These are phyloP conservation scores for Leccinum variicolor DNA, from an alignment of 768 basidiomycete species.

Conservation along the genomic window DNA sequence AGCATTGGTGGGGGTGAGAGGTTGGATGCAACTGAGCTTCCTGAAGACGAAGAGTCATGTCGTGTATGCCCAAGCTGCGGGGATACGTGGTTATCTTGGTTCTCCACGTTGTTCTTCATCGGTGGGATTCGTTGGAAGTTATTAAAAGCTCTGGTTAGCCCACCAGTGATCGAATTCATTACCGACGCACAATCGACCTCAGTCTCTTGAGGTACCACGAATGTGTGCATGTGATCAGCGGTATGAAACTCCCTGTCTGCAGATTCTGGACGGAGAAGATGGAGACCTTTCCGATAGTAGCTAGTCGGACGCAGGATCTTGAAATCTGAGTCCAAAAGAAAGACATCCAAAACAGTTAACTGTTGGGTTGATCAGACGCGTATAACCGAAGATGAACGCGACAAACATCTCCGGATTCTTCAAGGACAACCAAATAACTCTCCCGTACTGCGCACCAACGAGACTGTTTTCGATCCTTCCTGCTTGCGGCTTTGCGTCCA, in stretches of 20 bases:
- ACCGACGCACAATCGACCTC: slow-evolving; percentile 37
- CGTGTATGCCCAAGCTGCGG: slow-evolving; percentile 3
- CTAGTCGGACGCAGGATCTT: slow-evolving; percentile 86
- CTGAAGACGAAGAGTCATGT: slow-evolving; percentile 26
- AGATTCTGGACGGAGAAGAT: slow-evolving; percentile 49
- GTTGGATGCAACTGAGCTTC: slow-evolving; percentile 36
- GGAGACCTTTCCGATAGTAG: slow-evolving; percentile 82
- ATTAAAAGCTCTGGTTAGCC: slow-evolving; percentile 46
- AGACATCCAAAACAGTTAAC: slow-evolving; percentile 91
- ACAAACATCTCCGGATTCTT: slow-evolving; percentile 82
- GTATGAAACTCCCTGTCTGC: slow-evolving; percentile 25
- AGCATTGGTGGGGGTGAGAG: slow-evolving; percentile 56
- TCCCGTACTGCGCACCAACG: slow-evolving; percentile 94
- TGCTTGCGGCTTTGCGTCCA: slow-evolving; percentile 60
- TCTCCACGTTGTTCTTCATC: slow-evolving; percentile 6
- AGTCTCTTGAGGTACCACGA: slow-evolving; percentile 16
- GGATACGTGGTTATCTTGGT: slow-evolving; percentile 1
- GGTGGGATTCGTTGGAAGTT: slow-evolving; percentile 21
- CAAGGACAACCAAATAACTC: slow-evolving; percentile 82
- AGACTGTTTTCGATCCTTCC: slow-evolving; percentile 58
- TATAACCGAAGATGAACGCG: background rate
- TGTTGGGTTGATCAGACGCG: slow-evolving; percentile 28
- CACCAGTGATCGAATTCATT: slow-evolving; percentile 47
- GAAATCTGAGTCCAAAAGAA: slow-evolving; percentile 88
- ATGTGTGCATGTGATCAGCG: slow-evolving; percentile 18